Evolutionary conservation across 306 rosid species (phyloP).

Genomic region (Begonia peltatifolia): DNA sequence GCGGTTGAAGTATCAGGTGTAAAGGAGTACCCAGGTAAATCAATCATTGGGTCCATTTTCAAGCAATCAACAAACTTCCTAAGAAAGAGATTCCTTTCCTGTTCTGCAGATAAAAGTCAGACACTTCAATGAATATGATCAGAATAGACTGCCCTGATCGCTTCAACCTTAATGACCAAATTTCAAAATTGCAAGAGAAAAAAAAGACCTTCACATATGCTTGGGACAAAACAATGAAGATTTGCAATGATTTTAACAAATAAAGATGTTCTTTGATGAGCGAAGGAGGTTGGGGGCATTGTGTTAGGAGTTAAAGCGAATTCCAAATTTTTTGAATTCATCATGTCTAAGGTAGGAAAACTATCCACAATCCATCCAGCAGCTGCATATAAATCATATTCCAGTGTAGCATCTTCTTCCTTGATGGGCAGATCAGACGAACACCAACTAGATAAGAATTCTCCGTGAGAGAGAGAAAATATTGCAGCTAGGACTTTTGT

Average conservation of each 20-base stretch:
- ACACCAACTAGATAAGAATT: constrained; percentile 81
- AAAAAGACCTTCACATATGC: constrained; percentile 75
- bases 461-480: constrained; percentile 72
- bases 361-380: constrained; percentile 82
- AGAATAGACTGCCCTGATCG: constrained; percentile 13
- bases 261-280: constrained; percentile 77
- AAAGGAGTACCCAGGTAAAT: constrained; percentile 56
- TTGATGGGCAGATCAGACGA: constrained; percentile 63
- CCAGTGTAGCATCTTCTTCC: constrained; percentile 73
- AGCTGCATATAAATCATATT: constrained; percentile 71
- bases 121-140: constrained; percentile 9
- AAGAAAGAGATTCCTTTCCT: constrained; percentile 78
- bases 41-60: constrained; percentile 46
- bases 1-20: constrained; percentile 48
- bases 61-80: constrained; percentile 73
- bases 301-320: constrained; percentile 30
- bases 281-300: constrained; percentile 61
- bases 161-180: constrained; percentile 8
- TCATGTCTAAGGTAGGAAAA: constrained; percentile 24
- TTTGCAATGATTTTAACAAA: constrained; percentile 93
- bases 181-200: constrained; percentile 13
- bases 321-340: constrained; percentile 31
- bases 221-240: constrained; percentile 93
- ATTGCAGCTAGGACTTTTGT: constrained; percentile 78
- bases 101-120: constrained; percentile 45